Base-by-base conservation (phyloP, 2,329 filamentous ascomycete genomes). In the Lizonia empirigonia region DNA sequence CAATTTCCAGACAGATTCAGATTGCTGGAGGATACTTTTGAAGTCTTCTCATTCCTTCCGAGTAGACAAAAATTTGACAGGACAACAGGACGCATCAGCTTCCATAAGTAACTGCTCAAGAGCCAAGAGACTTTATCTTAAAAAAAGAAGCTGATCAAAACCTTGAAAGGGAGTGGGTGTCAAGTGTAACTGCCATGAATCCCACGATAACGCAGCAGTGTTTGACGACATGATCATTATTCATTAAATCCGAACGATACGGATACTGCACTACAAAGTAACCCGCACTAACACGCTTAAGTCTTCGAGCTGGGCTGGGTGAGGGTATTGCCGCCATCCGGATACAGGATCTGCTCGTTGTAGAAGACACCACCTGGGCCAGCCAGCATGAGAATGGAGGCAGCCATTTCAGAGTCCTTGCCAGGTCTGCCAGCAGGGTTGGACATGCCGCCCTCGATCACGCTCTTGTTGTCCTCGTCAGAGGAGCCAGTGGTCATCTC, bases 291-390 rank as follows among this genome's bases (percentile, higher is more conserved):
- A 40, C 12, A 20, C 19, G 4, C 6, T 36, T 33, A 59, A 7
- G 56, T 55, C 37, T 55, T 56, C 1, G 53, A 53, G 26, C 53
- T 46, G 5, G 56, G 56, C 35, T 56, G 50, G 4, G 39, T 23
- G 9, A 59, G 53, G 1, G 56, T 59, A 33, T 56, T 64, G 44
- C 69, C 67, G 33, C 79, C 79, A 62, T 82, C 79, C 12, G 78
- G 78, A 56, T 79, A 80, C 35, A 83, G 49, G 24, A 81, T 76
- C 63, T 82, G 80, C 36, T 80, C 78, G 34, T 83, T 82, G 53
- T 80, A 77, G 55, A 82, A 82, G 0, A 77, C 58, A 2, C 80
- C 80, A 22, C 78, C 78, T 23, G 73, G 76, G 0, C 80, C 78
- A 29, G 79, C 80, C 32, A 82, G 65, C 56, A 82, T 77, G 38